Evolutionary conservation across 805 yeast genomes (phyloP).

Genomic region (Kuraishia borneana): DNA sequence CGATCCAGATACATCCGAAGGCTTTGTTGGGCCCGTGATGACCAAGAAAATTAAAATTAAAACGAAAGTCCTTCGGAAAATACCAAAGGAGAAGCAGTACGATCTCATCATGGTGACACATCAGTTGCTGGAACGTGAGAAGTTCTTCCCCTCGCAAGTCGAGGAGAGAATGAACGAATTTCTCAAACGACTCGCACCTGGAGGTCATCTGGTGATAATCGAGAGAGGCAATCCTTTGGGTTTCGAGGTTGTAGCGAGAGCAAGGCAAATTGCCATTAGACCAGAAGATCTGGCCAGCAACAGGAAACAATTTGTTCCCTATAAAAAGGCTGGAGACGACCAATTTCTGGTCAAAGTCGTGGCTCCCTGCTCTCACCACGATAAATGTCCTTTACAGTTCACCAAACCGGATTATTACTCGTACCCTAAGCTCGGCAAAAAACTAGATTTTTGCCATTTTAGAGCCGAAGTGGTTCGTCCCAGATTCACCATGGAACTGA

Average conservation of each 20-base stretch:
- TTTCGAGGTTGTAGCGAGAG: slow-evolving; percentile 79
- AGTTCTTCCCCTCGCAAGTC: slow-evolving; percentile 59
- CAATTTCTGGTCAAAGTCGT: slow-evolving; percentile 40
- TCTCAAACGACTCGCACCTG: slow-evolving; percentile 55
- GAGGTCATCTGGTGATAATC: slow-evolving; percentile 67
- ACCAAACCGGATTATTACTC: slow-evolving; percentile 60
- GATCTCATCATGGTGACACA: slow-evolving; percentile 81
- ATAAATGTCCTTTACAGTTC: slow-evolving; percentile 74
- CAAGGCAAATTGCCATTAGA: slow-evolving; percentile 81
- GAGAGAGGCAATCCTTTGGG: slow-evolving; percentile 91
- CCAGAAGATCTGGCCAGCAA: slow-evolving; percentile 55
- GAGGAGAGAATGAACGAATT: slow-evolving; percentile 55
- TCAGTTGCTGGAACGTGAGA: slow-evolving; percentile 52
- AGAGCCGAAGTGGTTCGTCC: slow-evolving; percentile 70
- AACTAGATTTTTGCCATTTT: slow-evolving; percentile 67
- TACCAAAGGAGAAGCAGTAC: slow-evolving; percentile 45
- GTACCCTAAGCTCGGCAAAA: slow-evolving; percentile 39
- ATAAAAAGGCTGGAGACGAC: slow-evolving; percentile 28
- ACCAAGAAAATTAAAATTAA: slow-evolving; percentile 41
- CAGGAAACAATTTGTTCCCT: slow-evolving; percentile 64
- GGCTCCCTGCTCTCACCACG: slow-evolving; percentile 90
- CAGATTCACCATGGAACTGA: slow-evolving; percentile 67
- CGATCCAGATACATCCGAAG: slow-evolving; percentile 7
- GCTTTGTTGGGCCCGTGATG: slow-evolving; percentile 41
- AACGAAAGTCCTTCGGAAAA: slow-evolving; percentile 41